Base-by-base conservation (phyloP, 129 eudicot genomes). In the Centella asiatica region DNA sequence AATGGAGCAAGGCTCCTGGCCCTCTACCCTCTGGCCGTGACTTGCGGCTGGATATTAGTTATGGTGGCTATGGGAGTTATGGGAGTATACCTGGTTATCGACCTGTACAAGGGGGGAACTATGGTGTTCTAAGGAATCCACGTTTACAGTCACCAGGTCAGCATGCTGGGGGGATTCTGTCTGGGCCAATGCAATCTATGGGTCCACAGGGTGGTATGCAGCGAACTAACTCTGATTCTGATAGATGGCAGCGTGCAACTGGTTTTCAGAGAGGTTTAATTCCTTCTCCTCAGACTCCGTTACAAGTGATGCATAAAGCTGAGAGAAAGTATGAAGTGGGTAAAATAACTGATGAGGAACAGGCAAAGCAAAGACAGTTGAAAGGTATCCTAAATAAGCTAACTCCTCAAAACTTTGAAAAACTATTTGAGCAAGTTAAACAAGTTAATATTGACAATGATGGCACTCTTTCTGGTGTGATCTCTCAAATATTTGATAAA, bases 401-500 rank as follows among this genome's bases (percentile, higher is more conserved):
- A 31, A 92, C 98, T 45, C 98, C 98, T 7, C 95, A 92, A 44
- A 92, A 92, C 75, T 92, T 92, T 57, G 98, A 92, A 22, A 92
- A 78, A 59, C 69, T 92, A 37, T 92, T 92, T 44, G 90, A 92
- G 51, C 98, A 86, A 80, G 98, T 92, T 29, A 84, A 79, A 33
- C 77, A 79, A 70, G 94, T 85, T 18, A 85, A 85, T 22, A 78
- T 85, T 32, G 88, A 81, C 68, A 85, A 76, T 65, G 79, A 70
- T 6, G 56, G 42, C 3, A 85, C 94, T 9, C 75, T 85, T 1
- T 62, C 83, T 3, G 90, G 84, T 14, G 95, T 85, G 26, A 85
- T 89, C 59, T 59, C 78, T 37, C 89, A 85, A 74, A 89, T 89
- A 64, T 89, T 89, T 46, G 95, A 89, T 69, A 89, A 89, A 72